Evolutionary conservation across 2,329 filamentous ascomycete genomes (phyloP).

Genomic region (Tolypocladium ovalisporum): DNA sequence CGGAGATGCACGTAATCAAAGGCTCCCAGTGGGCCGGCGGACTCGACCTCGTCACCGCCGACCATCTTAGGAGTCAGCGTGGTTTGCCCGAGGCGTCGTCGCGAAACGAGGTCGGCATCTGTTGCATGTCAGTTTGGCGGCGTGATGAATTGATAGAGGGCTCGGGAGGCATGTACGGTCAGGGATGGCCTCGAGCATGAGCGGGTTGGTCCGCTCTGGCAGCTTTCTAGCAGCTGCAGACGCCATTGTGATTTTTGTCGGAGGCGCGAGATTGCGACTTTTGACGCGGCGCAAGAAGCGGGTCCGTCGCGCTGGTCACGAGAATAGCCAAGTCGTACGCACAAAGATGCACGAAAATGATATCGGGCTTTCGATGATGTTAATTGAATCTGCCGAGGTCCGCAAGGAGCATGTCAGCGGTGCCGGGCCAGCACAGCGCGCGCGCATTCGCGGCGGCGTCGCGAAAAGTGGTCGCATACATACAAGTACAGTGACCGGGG

Average conservation of each 20-base stretch:
- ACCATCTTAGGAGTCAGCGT: constrained; percentile 76
- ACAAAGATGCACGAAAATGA: constrained; percentile 2
- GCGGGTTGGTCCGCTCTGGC: constrained; percentile 52
- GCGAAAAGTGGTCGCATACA: neutral
- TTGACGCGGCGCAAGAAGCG: constrained; percentile 13
- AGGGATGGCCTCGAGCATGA: constrained; percentile 54
- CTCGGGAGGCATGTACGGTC: constrained; percentile 35
- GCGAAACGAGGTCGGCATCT: constrained; percentile 68
- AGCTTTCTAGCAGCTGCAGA: constrained; percentile 31
- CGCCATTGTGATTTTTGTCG: constrained; percentile 23
- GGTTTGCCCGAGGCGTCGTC: constrained; percentile 85
- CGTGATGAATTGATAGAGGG: constrained; percentile 3
- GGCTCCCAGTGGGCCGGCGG: constrained; percentile 60
- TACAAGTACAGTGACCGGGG: constrained; percentile 1
- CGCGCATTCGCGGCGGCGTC: neutral
- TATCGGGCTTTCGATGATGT: neutral
- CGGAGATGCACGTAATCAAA: constrained; percentile 96
- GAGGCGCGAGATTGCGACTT: constrained; percentile 2
- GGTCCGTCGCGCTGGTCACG: neutral
- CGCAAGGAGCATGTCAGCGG: neutral
- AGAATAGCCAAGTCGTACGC: neutral
- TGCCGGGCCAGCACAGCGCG: neutral
- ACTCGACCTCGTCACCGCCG: constrained; percentile 62
- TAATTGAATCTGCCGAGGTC: neutral
- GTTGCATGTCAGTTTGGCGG: constrained; percentile 13